Evolutionary conservation across 495 filamentous ascomycete genomes (phyloP), one percentile per base, ranked within the genome.

Genomic region (Aspergillus incahuasiensis): DNA sequence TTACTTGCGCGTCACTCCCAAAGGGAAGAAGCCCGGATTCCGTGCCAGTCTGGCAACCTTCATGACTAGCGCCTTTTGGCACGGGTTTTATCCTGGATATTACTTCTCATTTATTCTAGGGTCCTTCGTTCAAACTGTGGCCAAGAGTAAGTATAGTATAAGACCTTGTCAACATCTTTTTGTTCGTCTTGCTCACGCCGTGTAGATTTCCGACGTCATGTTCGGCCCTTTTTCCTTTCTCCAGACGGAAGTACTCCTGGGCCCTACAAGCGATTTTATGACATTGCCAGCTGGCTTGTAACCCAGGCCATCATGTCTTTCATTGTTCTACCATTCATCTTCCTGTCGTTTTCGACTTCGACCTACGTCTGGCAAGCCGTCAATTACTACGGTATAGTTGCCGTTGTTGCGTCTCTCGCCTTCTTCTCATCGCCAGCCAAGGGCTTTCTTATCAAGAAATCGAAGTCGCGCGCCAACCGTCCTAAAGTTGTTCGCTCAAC

Each of bases 21-120:
- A 88, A 60, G 94, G 94, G 48, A 94, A 89, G 79, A 98, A 97
- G 67, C 94, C 94, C 8, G 94, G 94, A 2, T 98, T 98, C 75
- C 80, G 92, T 47, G 95, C 94, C 30, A 96, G 87, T 65, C 70
- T 98, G 79, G 92, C 91, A 3, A 98, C 94, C 0, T 98, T 98
- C 63, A 81, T 82, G 7, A 97, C 94, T 25, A 91, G 87, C 60
- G 94, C 94, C 0, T 88, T 97, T 66, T 98, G 94, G 94, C 94
- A 98, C 68, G 94, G 94, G 16, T 97, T 97, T 74, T 94, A 94
- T 59, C 94, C 95, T 0, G 94, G 94, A 5, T 98, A 98, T 69
- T 97, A 98, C 69, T 67, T 98, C 46, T 79, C 89, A 8, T 98
- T 98, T 58, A 71, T 97, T 48, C 79, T 96, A 18, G 94, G 89